Evolutionary conservation across 2,329 filamentous ascomycete genomes (phyloP), one percentile per base, ranked within the genome.

Genomic region (Chaetoscypha palmicola): DNA sequence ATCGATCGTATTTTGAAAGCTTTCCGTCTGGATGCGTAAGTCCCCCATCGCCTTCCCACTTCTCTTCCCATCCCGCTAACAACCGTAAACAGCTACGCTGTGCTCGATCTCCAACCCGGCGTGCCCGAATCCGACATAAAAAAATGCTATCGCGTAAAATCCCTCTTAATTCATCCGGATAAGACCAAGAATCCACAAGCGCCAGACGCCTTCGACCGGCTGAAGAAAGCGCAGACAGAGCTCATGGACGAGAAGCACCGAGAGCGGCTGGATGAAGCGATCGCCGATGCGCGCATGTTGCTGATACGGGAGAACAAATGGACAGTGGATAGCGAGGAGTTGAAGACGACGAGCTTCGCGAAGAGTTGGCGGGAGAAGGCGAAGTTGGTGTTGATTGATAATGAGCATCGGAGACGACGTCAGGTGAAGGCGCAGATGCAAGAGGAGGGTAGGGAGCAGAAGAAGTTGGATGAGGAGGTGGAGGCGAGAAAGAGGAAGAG

Each of bases 121-220:
- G 88, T 97, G 16, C 81, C 92, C 44, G 91, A 97, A 58, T 90
- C 87, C 47, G 92, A 97, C 68, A 97, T 98, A 73, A 97, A 96
- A 68, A 72, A 83, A 56, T 78, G 79, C 55, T 98, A 97, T 70
- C 90, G 92, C 72, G 90, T 88, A 59, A 97, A 96, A 67, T 98
- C 92, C n/a, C 82, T 98, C 45, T 81, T 98, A 38, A 97, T 98
- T 70, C 92, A 98, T 71, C 92, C 92, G 5, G 92, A 98, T 72
- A 98, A 98, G 67, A 96, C 92, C 45, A 81, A 81, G 60, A 97
- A 98, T 62, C 83, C 88, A 0, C 77, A 74, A 38, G 92, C 92
- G 0, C 91, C 92, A 3, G 92, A 97, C 59, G 92, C 92, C 53
- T 98, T 98, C 62, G 92, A 98, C 67, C 82, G 91, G 8, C 76